These are phyloP conservation scores for Mortierella sp. DNA, from an alignment of 371 early-diverging fungal genomes.

Conservation along the genomic window DNA sequence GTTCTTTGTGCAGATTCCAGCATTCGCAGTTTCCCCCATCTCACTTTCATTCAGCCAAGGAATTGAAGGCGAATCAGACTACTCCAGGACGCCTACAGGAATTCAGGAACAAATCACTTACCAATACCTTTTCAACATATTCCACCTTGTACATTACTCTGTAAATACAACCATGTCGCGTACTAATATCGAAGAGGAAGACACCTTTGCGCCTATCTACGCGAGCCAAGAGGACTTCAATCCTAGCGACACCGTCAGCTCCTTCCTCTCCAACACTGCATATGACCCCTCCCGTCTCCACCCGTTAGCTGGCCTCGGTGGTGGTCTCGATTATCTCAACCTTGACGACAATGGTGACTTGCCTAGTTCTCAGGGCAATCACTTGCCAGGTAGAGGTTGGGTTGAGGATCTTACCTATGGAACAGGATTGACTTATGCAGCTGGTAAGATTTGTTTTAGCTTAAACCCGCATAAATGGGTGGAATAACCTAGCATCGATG, in stretches of 20 bases:
- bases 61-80: no score
- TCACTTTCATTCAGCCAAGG: no score
- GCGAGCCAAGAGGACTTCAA: constrained; percentile 58
- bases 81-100: no score
- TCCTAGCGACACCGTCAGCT: constrained; percentile 65
- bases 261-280: constrained; percentile 63
- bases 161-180: constrained; percentile 26
- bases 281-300: constrained; percentile 69
- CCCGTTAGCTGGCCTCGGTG: constrained; percentile 67
- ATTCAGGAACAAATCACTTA: no score
- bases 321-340: constrained; percentile 70
- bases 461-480: no score
- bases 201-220: constrained; percentile 53
- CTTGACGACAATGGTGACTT: constrained; percentile 60
- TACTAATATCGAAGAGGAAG: constrained; percentile 53
- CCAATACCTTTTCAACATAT: no score
- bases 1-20: no score
- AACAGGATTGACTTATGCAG: constrained; percentile 83
- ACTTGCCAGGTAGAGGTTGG: constrained; percentile 83
- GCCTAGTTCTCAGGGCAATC: constrained; percentile 56
- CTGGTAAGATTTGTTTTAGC: constrained; percentile 59
- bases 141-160: no score
- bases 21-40: no score
- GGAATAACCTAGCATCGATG: neutral
- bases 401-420: constrained; percentile 91